Base-by-base conservation (phyloP, 495 filamentous ascomycete species). In the Penicillium fimorum region DNA sequence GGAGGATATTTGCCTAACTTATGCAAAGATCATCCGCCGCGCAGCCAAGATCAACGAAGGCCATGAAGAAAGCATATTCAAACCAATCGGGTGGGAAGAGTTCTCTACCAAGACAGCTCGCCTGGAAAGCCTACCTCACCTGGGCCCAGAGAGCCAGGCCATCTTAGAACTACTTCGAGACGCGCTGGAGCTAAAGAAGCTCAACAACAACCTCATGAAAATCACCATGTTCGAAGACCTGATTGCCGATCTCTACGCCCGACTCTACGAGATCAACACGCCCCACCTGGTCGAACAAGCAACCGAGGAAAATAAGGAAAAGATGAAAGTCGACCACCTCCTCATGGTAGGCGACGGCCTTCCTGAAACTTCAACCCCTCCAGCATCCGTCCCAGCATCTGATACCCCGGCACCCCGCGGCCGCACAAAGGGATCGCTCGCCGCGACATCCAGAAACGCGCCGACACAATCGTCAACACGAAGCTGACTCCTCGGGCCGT, bases 181-280 rank as follows among this genome's bases (percentile, higher is more conserved):
- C 53, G 85, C 84, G 6, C 77, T 89, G 46, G 93, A 97, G 64
- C 74, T 97, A n/a, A 96, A 96, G 65, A 92, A 90, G 60, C 80
- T 93, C 40, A 96, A 96, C 68, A 84, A 84, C 45, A 85, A 84
- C 50, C 80, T 94, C 9, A 93, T 92, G 84, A 96, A 92, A 65
- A 82, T 86, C 5, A 82, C 84, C 2, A 78, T 87, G 32, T 89
- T 97, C 42, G 95, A 97, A 65, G 94, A 97, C 65, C 78, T 97
- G 29, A 87, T 96, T 50, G 85, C 84, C 13, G 94, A 99, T 67
- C 80, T 88, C 30, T 99, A 94, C 69, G 86, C 89, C 3, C 76
- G 82, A n/a, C 74, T 97, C 8, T 96, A 92, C 70, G 74, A 79
- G 40, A 69, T 78, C 55, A 74, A 82, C 59, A 70, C 76, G 49